Base-by-base conservation (phyloP, 73 alveolate genomes). In the Durusdinium trenchii region DNA sequence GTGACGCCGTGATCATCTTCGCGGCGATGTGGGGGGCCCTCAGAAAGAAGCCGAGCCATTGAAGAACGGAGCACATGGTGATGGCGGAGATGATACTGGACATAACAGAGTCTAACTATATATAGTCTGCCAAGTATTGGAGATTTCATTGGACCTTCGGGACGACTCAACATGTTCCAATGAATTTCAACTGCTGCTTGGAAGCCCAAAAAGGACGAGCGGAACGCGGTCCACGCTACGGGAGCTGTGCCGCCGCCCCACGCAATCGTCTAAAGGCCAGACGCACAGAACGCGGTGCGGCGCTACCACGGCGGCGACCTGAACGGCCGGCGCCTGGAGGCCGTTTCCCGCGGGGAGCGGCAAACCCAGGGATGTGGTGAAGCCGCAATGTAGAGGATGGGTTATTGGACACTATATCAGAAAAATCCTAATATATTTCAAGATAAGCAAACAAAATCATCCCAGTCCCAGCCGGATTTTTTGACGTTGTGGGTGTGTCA, bases 1-100 rank as follows among this genome's bases (percentile, higher is more conserved):
- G 98, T n/a, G 98, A 92, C n/a, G 87, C 91, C 3, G 98, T 92
- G 98, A 92, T 92, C 90, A 92, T 92, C 78, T 92, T 92, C 73
- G 90, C 91, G 26, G 96, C 73, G 38, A 62, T 76, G 96, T 40
- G 75, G 38, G 62, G 61, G 32, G 45, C 32, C 14, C 32, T 30
- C 47, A 57, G 69, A 16, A n/a, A n/a, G n/a, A n/a, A n/a, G n/a
- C n/a, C n/a, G n/a, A n/a, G n/a, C n/a, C n/a, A n/a, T n/a, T n/a
- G n/a, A n/a, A n/a, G n/a, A n/a, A n/a, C n/a, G n/a, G n/a, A n/a
- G n/a, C n/a, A n/a, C n/a, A n/a, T n/a, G n/a, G n/a, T n/a, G n/a
- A n/a, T n/a, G n/a, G n/a, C n/a, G n/a, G n/a, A n/a, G n/a, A n/a
- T n/a, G n/a, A n/a, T n/a, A n/a, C n/a, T n/a, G n/a, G n/a, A n/a